phyloP scores from a whole-genome alignment of 805 yeast species.

The Wickerhamiella shivajii region DNA sequence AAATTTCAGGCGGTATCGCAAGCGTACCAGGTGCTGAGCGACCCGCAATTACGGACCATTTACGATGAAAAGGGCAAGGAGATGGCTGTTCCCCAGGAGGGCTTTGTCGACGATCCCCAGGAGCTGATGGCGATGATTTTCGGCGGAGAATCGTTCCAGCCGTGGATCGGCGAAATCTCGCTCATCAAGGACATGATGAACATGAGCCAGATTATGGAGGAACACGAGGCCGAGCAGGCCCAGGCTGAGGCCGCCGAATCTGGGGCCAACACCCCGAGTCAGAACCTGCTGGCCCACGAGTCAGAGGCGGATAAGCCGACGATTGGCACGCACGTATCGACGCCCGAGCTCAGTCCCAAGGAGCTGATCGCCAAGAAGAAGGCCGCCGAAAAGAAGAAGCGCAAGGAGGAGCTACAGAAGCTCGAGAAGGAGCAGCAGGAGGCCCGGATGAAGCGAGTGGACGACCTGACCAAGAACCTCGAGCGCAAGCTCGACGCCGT shows the following conservation, averaged over 20 bases:
- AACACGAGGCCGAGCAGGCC: slow-evolving; percentile 22
- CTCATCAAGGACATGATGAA: slow-evolving; percentile 63
- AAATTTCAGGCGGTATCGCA: slow-evolving; percentile 65
- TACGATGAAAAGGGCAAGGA: slow-evolving; percentile 83
- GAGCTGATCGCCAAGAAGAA: slow-evolving; percentile 14
- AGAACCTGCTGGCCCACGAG: background rate
- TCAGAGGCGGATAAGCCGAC: no score
- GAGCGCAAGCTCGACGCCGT: slow-evolving; percentile 48
- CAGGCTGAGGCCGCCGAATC: slow-evolving; percentile 11
- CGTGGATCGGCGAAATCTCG: slow-evolving; percentile 79
- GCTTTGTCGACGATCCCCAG: slow-evolving; percentile 68
- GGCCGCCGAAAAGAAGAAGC: slow-evolving; percentile 19
- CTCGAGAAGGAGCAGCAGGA: slow-evolving; percentile 31
- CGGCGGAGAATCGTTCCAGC: slow-evolving; percentile 81
- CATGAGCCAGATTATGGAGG: slow-evolving; percentile 37
- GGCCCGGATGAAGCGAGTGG: slow-evolving; percentile 24
- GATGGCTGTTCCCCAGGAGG: slow-evolving; percentile 50
- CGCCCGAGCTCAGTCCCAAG: no score
- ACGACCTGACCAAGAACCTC: slow-evolving; percentile 66
- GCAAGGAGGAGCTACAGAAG: slow-evolving; percentile 24
- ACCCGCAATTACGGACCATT: slow-evolving; percentile 46
- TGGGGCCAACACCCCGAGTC: background rate
- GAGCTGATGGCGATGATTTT: slow-evolving; percentile 76
- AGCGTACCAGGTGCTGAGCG: slow-evolving; percentile 51
- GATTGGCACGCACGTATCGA: slow-evolving; percentile 5